Evolutionary conservation across 2,329 filamentous ascomycete species (phyloP).

Genomic region (Chaetomiaceae sp.): DNA sequence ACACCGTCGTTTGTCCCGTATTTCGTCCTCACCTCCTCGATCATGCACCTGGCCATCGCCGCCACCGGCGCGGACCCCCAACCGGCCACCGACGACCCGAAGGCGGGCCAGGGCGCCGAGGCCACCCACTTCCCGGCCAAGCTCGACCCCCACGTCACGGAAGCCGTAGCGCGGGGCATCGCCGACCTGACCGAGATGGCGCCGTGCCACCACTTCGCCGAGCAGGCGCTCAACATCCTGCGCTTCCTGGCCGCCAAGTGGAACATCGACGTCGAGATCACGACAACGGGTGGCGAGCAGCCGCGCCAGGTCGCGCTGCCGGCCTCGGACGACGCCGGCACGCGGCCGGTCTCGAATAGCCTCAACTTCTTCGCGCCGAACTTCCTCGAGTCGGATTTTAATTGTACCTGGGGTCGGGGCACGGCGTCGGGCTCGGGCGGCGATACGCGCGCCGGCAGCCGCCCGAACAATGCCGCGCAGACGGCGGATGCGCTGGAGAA

Average conservation of each 20-base stretch:
- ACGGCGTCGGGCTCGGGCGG: slow-evolving; percentile 5
- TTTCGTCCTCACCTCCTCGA: slow-evolving; percentile 55
- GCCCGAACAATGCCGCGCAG: slow-evolving; percentile 12
- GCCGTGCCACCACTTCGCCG: slow-evolving; percentile 54
- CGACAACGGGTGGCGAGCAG: slow-evolving; percentile 14
- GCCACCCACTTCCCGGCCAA: slow-evolving; percentile 20
- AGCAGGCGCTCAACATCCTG: slow-evolving; percentile 55
- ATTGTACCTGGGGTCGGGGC: slow-evolving; percentile 39
- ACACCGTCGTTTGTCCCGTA: slow-evolving; percentile 57
- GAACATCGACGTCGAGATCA: slow-evolving; percentile 48
- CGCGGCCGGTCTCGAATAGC: slow-evolving; percentile 42
- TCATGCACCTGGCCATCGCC: slow-evolving; percentile 53
- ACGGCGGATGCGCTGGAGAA: slow-evolving; percentile 40
- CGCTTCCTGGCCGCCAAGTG: slow-evolving; percentile 53
- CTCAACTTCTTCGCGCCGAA: slow-evolving; percentile 54
- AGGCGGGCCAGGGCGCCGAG: background rate
- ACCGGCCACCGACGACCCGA: background rate
- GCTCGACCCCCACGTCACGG: slow-evolving; percentile 36
- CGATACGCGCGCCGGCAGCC: background rate
- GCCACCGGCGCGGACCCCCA: slow-evolving; percentile 29
- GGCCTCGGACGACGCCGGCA: slow-evolving; percentile 1
- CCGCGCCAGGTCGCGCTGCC: background rate
- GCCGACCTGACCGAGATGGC: slow-evolving; percentile 55
- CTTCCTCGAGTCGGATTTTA: slow-evolving; percentile 41
- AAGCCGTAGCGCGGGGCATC: slow-evolving; percentile 48